These are phyloP conservation scores for Fusarium heterosporum DNA, from an alignment of 2,329 filamentous ascomycete species.

Conservation along the genomic window DNA sequence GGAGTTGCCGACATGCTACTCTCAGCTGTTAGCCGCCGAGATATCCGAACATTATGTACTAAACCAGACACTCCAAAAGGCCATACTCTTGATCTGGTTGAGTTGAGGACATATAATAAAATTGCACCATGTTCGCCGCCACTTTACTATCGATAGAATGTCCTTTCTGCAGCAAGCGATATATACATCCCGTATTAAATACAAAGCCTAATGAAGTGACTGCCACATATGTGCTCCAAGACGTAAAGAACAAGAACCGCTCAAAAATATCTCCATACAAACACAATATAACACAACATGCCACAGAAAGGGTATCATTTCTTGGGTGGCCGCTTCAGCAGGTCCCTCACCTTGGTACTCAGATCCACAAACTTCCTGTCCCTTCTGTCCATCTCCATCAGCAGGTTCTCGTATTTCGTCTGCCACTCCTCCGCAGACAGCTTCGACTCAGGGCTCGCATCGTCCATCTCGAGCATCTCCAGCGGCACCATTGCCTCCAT, in stretches of 20 bases:
- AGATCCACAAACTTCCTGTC: conserved; percentile 64
- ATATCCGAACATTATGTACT: conserved; percentile 16
- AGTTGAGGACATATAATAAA: background rate
- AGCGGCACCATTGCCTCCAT: conserved; percentile 63
- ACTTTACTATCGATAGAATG: background rate
- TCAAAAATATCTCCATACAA: conserved; percentile 5
- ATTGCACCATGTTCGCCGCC: conserved; percentile 8
- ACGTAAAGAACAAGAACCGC: conserved; percentile 2
- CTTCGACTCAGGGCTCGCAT: conserved; percentile 27
- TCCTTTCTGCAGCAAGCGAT: background rate
- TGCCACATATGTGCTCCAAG: conserved; percentile 5
- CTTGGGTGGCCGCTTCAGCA: conserved; percentile 44
- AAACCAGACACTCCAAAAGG: background rate
- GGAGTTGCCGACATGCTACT: conserved; percentile 22
- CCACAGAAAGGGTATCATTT: conserved; percentile 37
- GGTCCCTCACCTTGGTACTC: conserved; percentile 57
- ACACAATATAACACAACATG: background rate
- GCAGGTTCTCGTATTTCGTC: conserved; percentile 66
- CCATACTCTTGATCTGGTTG: background rate
- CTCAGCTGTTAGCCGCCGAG: conserved; percentile 14
- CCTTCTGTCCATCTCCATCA: conserved; percentile 68
- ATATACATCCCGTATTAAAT: background rate
- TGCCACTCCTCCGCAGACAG: conserved; percentile 61
- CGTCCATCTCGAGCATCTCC: conserved; percentile 55
- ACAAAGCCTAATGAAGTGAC: conserved; percentile 2